Evolutionary conservation across 306 rosid species (phyloP).

Genomic region (Neltuma alba): DNA sequence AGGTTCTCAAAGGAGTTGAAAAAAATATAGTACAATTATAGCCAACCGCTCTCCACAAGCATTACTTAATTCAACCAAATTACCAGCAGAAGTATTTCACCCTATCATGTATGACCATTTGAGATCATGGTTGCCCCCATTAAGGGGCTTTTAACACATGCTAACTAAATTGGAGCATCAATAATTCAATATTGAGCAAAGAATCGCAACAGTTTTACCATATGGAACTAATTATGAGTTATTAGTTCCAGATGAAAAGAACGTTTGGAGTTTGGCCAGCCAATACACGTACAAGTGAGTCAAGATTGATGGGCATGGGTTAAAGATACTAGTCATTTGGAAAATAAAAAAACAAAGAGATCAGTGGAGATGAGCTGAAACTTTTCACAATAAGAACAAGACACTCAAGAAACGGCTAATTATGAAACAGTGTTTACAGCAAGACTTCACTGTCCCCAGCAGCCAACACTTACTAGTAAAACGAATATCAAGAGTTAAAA

Average conservation of each 20-base stretch:
- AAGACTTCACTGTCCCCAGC: not conserved
- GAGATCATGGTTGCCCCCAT: not conserved
- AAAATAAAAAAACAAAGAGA: not conserved
- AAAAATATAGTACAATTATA: not conserved
- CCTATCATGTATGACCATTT: not conserved
- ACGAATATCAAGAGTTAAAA: conserved; percentile 14
- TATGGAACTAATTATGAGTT: not conserved
- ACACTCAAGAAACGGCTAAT: not conserved
- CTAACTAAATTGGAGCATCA: not conserved
- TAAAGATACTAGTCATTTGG: not conserved
- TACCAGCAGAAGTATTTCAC: not conserved
- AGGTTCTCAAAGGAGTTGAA: not conserved
- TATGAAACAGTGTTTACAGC: not conserved
- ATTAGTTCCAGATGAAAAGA: not conserved
- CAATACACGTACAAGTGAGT: not conserved
- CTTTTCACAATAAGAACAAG: not conserved
- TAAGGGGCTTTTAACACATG: not conserved
- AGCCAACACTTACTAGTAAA: not conserved
- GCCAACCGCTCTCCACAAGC: not conserved
- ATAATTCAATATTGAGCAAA: not conserved
- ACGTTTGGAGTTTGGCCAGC: not conserved
- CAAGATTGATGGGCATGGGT: not conserved
- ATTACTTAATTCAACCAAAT: not conserved
- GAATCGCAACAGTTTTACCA: not conserved
- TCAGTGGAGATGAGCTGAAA: not conserved